phyloP scores from a whole-genome alignment of 2,329 filamentous ascomycete genomes.

The Phaeosphaeria sp. region DNA sequence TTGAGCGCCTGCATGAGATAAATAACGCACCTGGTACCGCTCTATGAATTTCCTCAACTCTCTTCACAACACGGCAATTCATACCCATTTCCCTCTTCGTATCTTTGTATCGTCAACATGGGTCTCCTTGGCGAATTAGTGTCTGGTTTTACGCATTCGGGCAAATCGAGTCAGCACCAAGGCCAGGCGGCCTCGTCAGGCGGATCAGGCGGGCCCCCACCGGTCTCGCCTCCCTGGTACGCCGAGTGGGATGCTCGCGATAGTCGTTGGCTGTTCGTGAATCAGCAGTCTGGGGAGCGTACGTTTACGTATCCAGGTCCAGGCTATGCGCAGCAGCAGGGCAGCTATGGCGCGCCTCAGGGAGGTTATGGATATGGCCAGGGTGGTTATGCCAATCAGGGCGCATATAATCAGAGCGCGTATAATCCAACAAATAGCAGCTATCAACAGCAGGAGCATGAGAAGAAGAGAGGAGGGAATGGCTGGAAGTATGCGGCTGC shows the following conservation, averaged over 20 bases:
- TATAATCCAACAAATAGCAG: constrained; percentile 21
- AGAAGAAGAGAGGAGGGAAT: constrained; percentile 28
- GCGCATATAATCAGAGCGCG: constrained; percentile 21
- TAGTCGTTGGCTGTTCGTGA: constrained; percentile 33
- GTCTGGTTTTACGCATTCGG: constrained; percentile 20
- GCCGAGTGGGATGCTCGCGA: constrained; percentile 32
- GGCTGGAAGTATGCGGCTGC: constrained; percentile 36
- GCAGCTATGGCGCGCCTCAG: constrained; percentile 15
- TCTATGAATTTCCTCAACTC: not conserved
- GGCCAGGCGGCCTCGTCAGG: not conserved
- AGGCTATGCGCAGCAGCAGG: constrained; percentile 28
- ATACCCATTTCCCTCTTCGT: not conserved
- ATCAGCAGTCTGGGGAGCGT: constrained; percentile 32
- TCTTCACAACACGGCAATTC: not conserved
- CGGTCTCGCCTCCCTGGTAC: constrained; percentile 33
- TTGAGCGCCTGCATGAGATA: constrained; percentile 7
- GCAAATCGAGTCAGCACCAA: constrained; percentile 17
- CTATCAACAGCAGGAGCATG: constrained; percentile 18
- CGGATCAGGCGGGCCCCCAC: constrained; percentile 23
- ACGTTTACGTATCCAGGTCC: constrained; percentile 31
- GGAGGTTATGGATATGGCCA: constrained; percentile 15
- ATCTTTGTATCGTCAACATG: constrained; percentile 14
- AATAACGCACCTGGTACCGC: constrained; percentile 11
- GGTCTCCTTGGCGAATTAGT: constrained; percentile 28
- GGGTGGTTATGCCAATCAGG: constrained; percentile 19